Percentiles rank a stretch among this genome's conserved stretches.
Conservation (phyloP, 108 stramenopile species). For the Skeletonema tropicum region DNA sequence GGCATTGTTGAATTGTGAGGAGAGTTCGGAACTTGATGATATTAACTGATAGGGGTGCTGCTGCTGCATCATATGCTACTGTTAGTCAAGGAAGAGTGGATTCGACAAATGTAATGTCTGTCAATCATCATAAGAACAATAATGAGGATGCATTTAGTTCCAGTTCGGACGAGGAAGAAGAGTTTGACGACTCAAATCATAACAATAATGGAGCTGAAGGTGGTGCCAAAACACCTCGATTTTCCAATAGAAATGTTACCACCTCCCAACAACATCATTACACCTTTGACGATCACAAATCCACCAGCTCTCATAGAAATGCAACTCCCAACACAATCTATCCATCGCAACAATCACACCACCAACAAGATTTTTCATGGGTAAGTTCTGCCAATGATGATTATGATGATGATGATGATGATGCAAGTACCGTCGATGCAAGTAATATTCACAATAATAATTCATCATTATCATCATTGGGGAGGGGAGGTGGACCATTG, state of each 20-base stretch:
- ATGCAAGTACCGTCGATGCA: neutral
- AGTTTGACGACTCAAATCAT: neutral
- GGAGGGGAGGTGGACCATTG: neutral
- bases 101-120: no score
- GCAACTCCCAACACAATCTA: neutral
- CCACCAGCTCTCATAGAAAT: neutral
- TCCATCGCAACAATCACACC: neutral
- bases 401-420: neutral
- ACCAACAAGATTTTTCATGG: slow-evolving; percentile 3
- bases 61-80: neutral
- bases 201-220: no score
- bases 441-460: neutral
- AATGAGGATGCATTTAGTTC: neutral
- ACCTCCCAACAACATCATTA: neutral
- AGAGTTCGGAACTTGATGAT: neutral
- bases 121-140: neutral
- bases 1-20: neutral
- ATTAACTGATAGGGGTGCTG: no score
- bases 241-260: neutral
- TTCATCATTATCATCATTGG: no score
- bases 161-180: neutral
- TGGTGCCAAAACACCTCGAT: neutral
- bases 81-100: no score
- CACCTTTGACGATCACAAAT: neutral
- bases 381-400: slow-evolving; percentile 1